Evolutionary conservation across 2,329 filamentous ascomycete species (phyloP).

Genomic region (Coniochaeta hoffmannii): DNA sequence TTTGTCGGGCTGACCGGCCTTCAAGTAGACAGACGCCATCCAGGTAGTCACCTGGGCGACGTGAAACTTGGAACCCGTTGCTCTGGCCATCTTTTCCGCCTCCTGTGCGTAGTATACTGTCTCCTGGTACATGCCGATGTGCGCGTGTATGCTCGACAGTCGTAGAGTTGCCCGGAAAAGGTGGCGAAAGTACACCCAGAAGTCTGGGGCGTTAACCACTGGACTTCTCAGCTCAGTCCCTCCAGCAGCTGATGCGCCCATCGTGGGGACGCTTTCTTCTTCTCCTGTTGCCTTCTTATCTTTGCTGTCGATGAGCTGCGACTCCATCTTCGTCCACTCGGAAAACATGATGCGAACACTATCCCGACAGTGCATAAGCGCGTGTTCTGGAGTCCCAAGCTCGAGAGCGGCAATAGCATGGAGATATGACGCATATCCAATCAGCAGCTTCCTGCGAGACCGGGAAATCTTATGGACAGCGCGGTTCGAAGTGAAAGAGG

Average conservation of each 20-base stretch:
- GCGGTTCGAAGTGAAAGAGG: conserved; percentile 23
- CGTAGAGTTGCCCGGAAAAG: conserved; percentile 66
- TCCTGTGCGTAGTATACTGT: conserved; percentile 84
- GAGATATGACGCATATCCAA: conserved; percentile 55
- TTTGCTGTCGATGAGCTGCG: conserved; percentile 17
- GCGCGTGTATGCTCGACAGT: conserved; percentile 70
- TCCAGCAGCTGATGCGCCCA: conserved; percentile 15
- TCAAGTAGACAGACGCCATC: conserved; percentile 47
- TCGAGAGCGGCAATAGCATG: conserved; percentile 60
- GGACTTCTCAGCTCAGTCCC: conserved; percentile 9
- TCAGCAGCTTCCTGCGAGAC: conserved; percentile 37
- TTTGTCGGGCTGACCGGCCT: conserved; percentile 51
- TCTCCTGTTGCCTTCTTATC: conserved; percentile 1
- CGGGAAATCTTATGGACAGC: conserved; percentile 9
- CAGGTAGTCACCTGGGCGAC: conserved; percentile 46
- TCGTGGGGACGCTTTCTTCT: conserved; percentile 19
- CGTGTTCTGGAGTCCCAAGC: conserved; percentile 49
- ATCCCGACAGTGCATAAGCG: conserved; percentile 49
- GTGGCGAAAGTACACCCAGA: conserved; percentile 72
- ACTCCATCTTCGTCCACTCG: conserved; percentile 47
- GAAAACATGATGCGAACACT: conserved; percentile 48
- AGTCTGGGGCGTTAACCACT: conserved; percentile 51
- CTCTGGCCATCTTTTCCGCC: conserved; percentile 67
- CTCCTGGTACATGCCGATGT: conserved; percentile 81
- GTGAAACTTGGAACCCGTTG: conserved; percentile 55